A percentile compares a stretch with the other conserved stretches of the same genome.
phyloP scores from a whole-genome alignment of 1,284 basidiomycete species.

The Ceratorhiza oryzae-sativae region DNA sequence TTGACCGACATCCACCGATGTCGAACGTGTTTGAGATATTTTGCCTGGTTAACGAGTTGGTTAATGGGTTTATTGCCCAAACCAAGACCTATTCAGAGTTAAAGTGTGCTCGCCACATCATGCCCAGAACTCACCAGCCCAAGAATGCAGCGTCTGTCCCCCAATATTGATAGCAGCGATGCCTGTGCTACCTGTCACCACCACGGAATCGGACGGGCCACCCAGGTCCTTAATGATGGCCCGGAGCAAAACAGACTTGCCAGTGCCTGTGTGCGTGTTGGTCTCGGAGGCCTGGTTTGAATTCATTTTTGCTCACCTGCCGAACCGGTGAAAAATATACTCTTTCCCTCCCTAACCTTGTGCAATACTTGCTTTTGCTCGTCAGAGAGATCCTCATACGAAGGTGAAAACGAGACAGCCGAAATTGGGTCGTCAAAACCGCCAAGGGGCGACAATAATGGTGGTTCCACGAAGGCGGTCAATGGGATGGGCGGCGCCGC shows the following conservation, averaged over 20 bases:
- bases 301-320: constrained; percentile 79
- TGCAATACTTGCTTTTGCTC: constrained; percentile 85
- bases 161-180: constrained; percentile 67
- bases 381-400: constrained; percentile 51
- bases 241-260: constrained; percentile 14
- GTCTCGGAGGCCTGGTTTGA: too few species aligned
- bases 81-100: neutral
- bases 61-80: constrained; percentile 5
- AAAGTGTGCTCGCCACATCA: neutral
- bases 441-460: neutral
- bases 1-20: constrained; percentile 76
- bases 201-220: neutral
- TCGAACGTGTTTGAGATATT: constrained; percentile 51
- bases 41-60: constrained; percentile 1
- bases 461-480: too few species aligned
- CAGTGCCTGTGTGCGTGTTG: constrained; percentile 8
- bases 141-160: constrained; percentile 64
- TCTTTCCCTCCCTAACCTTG: constrained; percentile 74
- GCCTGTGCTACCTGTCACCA: constrained; percentile 25
- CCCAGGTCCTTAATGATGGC: neutral
- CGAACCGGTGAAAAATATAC: constrained; percentile 95
- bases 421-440: neutral
- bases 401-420: neutral
- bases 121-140: constrained; percentile 52
- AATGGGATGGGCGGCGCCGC: too few species aligned